Evolutionary conservation across 2,329 filamentous ascomycete species (phyloP).

Genomic region (Clarireedia hainanense): DNA sequence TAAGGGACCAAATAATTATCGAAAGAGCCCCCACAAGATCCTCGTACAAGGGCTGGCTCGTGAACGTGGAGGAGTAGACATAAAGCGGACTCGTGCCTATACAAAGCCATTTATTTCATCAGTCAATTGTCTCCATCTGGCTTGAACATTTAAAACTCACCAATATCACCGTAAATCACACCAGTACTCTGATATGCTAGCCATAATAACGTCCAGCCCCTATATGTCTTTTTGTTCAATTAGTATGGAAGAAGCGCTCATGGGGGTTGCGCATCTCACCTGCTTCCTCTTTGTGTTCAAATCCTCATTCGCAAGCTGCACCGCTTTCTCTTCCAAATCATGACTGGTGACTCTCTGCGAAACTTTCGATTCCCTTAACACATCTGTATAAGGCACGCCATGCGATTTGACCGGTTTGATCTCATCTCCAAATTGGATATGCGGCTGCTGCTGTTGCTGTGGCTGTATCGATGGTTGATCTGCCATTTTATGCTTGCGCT

Average conservation of each 20-base stretch:
- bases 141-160: slow-evolving; percentile 30
- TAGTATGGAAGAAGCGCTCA: background rate
- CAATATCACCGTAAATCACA: slow-evolving; percentile 64
- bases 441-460: background rate
- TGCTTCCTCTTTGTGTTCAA: slow-evolving; percentile 27
- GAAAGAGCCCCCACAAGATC: slow-evolving; percentile 59
- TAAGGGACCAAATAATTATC: slow-evolving; percentile 62
- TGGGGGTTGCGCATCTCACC: slow-evolving; percentile 11
- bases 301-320: slow-evolving; percentile 22
- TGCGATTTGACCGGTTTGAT: slow-evolving; percentile 18
- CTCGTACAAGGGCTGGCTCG: slow-evolving; percentile 43
- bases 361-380: slow-evolving; percentile 10
- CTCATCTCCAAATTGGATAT: slow-evolving; percentile 20
- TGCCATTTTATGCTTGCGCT: slow-evolving; percentile 11
- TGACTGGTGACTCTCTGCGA: slow-evolving; percentile 15
- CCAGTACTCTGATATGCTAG: slow-evolving; percentile 58
- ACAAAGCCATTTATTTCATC: no score
- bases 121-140: background rate
- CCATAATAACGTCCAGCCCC: slow-evolving; percentile 30
- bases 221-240: slow-evolving; percentile 14
- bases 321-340: slow-evolving; percentile 21
- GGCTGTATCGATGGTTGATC: background rate
- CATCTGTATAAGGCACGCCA: background rate
- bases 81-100: slow-evolving; percentile 52
- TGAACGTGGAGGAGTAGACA: slow-evolving; percentile 62